Conservation (phyloP, 2,329 filamentous ascomycete genomes). For the Macrophomina pseudophaseolina region DNA sequence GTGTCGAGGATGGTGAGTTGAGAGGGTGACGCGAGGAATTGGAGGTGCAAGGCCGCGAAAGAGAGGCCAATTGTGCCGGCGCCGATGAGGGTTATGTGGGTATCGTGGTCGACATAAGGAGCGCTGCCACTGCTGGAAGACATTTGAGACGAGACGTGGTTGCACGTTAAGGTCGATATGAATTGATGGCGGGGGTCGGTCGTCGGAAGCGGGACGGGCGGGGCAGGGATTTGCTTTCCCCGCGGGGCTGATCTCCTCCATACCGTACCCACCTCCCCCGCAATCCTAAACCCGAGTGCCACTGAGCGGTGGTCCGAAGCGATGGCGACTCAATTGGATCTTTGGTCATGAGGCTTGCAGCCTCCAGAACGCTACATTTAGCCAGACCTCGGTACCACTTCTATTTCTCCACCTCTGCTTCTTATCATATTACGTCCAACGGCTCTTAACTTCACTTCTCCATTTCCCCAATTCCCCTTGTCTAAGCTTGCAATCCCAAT, state of each 20-base stretch:
- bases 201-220: background rate
- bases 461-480: background rate
- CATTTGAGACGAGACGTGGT: background rate
- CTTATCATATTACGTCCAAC: background rate
- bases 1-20: slow-evolving; percentile 58
- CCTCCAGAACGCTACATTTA: background rate
- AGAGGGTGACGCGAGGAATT: slow-evolving; percentile 45
- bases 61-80: slow-evolving; percentile 61
- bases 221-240: background rate
- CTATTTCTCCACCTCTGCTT: slow-evolving; percentile 14
- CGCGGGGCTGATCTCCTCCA: background rate
- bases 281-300: background rate
- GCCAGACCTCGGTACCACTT: background rate
- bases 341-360: background rate
- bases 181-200: background rate
- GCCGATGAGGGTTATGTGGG: slow-evolving; percentile 50
- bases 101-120: background rate
- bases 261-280: background rate
- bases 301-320: background rate
- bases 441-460: background rate
- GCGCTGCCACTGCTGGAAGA: background rate
- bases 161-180: too few relatives aligned
- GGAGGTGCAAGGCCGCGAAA: slow-evolving; percentile 60
- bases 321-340: background rate
- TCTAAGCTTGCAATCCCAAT: background rate